Evolutionary conservation across 768 basidiomycete species (phyloP), one percentile per base, ranked within the genome.

Genomic region (Xerocomellus chrysenteron): DNA sequence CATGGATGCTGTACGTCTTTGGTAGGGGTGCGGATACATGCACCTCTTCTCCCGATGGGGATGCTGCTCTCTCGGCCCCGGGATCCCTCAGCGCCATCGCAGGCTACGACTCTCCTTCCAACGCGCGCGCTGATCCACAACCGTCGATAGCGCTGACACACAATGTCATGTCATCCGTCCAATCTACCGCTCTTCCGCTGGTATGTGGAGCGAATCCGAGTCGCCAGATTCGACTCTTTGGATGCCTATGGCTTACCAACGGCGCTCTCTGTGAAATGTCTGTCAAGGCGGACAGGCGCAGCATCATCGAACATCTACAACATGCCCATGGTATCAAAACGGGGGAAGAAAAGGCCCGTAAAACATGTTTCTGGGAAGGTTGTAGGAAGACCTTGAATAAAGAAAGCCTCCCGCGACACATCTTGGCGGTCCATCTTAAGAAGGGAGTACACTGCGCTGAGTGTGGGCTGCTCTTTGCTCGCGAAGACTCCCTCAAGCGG

Each of bases 401-500:
- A 28, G 71, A 73, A 45, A 73, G 69, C 41, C 47, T 71, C 3
- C 50, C 50, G 12, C 63, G 71, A 1, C 70, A 73, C 30, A 61
- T 71, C 17, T 39, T 63, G 41, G 50, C 71, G 12, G 59, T 73
- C 0, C 71, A 71, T 37, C 42, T 64, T 13, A 65, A 56, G 55
- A 47, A 63, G 21, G 47, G 30, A 19, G 57, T 51, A 2, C 33
- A 45, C 1, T 73, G 71, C 5, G 0, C 3, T 2, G 11, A 44
- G 10, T 71, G 71, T 19, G 58, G 64, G 26, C 2, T 46, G 46
- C 16, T 0, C 11, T 71, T 73, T 60, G 65, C 71, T 35, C 67
- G 71, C 0, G 65, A 57, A n/a, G 69, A 71, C 26, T 71, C 69
- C 2, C 55, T 73, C 19, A 68, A 58, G 58, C 61, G 69, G 10